Base-by-base conservation (phyloP, 805 yeast genomes). In the Teunomyces gatunensis region DNA sequence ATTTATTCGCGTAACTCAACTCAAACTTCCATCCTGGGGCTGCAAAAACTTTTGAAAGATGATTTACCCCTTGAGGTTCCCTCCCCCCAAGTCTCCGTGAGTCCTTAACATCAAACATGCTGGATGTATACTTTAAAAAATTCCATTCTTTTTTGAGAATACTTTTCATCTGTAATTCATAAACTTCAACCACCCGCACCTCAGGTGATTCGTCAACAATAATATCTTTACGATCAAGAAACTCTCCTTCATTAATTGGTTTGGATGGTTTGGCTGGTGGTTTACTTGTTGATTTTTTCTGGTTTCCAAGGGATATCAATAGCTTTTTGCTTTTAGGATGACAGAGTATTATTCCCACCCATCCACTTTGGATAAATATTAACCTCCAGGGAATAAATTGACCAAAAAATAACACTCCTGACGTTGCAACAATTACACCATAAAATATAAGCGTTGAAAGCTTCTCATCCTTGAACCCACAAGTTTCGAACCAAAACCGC, bases 11-110 rank as follows among this genome's bases (percentile, higher is more conserved):
- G 23, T 67, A 64, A 5, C 68, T 73, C 53, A 64, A 66, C 48
- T 80, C 84, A 61, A 82, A 90, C 49, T 74, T 72, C 97, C 97
- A 90, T 11, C 82, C 83, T 9, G 59, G 52, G 1, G 96, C 96
- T 1, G 95, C 84, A 23, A 59, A 54, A 1, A 90, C 79, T 18
- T 81, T 80, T 2, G 71, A 67, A 17, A 90, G 59, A 29, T 67
- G 66, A 15, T 69, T 62, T 0, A 81, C 81, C 0, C 96, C 96
- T 2, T 76, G 75, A 0, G 97, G 96, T 9, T 79, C 73, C 47
- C 75, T 78, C 44, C 75, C 74, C 1, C 74, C 58, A 4, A 58
- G 42, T 45, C 78, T 53, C 18, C 50, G 64, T 4, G 68, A 60
- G 52, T 83, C 82, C 20, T 65, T 63, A 15, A 63, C 59, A 48